Evolutionary conservation across 176 grass and related monocot species (phyloP).

Genomic region (Ananas comosus): DNA sequence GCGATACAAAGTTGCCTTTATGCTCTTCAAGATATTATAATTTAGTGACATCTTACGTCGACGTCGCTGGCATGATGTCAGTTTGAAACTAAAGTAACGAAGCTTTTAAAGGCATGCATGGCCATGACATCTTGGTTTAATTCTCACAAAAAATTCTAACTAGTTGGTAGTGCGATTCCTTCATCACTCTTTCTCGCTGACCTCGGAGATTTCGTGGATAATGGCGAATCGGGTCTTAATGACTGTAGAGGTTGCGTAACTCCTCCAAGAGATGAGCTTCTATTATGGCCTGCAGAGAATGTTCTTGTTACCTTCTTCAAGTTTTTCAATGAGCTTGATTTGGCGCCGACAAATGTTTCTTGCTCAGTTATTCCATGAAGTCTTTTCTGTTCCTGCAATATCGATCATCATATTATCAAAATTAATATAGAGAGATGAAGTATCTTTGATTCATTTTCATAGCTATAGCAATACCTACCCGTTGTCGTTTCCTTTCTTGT

Average conservation of each 20-base stretch:
- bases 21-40: too few species aligned
- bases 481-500: constrained; percentile 22
- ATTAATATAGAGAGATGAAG: background rate
- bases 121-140: too few species aligned
- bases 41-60: too few species aligned
- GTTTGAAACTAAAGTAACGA: too few species aligned
- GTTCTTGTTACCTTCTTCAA: constrained; percentile 15
- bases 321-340: constrained; percentile 6
- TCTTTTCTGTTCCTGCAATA: constrained; percentile 25
- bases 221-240: background rate
- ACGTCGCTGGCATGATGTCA: too few species aligned
- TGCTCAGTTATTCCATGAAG: constrained; percentile 14
- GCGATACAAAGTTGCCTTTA: too few species aligned
- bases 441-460: background rate
- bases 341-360: constrained; percentile 3
- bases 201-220: background rate
- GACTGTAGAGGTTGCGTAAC: background rate
- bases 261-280: background rate
- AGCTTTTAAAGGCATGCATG: too few species aligned
- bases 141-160: background rate
- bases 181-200: background rate
- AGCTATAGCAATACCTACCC: constrained; percentile 8
- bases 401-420: constrained; percentile 3
- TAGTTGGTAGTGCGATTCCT: background rate
- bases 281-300: background rate